A percentile compares a stretch with the other conserved stretches of the same genome.
phyloP scores from a whole-genome alignment of 1,284 basidiomycete species.

The Trametes versicolor region DNA sequence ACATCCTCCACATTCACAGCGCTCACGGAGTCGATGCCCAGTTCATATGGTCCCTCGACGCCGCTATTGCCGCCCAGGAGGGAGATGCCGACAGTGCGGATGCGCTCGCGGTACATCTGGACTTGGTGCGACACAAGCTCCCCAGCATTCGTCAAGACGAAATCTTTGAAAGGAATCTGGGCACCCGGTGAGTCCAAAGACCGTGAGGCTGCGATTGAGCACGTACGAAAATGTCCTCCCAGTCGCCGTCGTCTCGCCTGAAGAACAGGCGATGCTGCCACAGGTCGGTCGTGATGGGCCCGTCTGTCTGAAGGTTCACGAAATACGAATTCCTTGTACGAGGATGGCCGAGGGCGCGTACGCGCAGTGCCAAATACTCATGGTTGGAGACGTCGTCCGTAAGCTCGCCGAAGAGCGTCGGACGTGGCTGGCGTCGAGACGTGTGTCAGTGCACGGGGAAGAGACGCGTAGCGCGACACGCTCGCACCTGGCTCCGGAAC shows the following conservation, averaged over 20 bases:
- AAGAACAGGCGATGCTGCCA: constrained; percentile 93
- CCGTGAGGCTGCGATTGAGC: constrained; percentile 6
- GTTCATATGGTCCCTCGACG: constrained; percentile 75
- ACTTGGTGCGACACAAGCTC: constrained; percentile 77
- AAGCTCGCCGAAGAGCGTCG: constrained; percentile 85
- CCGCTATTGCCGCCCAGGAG: constrained; percentile 82
- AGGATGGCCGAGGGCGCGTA: constrained; percentile 77
- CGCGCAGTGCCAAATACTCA: constrained; percentile 79
- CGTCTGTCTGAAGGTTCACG: constrained; percentile 89
- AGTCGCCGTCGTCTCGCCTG: constrained; percentile 71
- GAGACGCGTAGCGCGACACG: neutral
- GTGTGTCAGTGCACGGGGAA: neutral
- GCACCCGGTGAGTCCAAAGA: constrained; percentile 19
- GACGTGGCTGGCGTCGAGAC: constrained; percentile 54
- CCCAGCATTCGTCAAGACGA: constrained; percentile 87
- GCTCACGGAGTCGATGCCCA: constrained; percentile 78
- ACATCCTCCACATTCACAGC: constrained; percentile 66
- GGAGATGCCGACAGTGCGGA: constrained; percentile 87
- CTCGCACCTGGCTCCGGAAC: constrained; percentile 80
- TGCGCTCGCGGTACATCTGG: constrained; percentile 76
- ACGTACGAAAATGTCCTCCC: constrained; percentile 88
- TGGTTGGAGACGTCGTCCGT: constrained; percentile 85
- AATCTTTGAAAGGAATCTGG: constrained; percentile 84
- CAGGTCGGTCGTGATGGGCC: constrained; percentile 80
- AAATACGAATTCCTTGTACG: constrained; percentile 82